Evolutionary conservation across 148 eudicot species (phyloP).

Genomic region (Mesembryanthemum crystallinum): DNA sequence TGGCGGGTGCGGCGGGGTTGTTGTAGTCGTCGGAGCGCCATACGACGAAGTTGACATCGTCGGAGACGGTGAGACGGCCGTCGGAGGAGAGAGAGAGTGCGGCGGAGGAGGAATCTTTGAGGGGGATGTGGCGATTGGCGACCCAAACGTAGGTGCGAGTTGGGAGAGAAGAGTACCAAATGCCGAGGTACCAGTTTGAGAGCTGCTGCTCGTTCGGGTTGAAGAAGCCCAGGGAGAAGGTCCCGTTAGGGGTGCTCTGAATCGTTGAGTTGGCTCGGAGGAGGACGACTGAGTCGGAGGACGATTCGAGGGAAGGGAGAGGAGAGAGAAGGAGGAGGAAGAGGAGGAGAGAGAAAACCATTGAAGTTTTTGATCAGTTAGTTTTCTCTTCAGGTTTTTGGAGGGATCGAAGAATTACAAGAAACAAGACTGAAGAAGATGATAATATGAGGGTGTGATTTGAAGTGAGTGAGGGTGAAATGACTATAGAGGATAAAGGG

Average conservation of each 20-base stretch:
- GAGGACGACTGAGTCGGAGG: neutral
- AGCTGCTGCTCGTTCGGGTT: slow-evolving; percentile 29
- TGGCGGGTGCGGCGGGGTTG: slow-evolving; percentile 10
- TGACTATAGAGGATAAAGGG: too few relatives aligned
- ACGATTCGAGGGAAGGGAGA: neutral
- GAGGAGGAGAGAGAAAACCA: slow-evolving; percentile 8
- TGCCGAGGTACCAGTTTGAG: slow-evolving; percentile 47
- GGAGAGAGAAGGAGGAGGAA: neutral
- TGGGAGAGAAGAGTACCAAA: slow-evolving; percentile 62
- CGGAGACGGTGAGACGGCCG: slow-evolving; percentile 41
- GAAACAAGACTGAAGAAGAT: neutral
- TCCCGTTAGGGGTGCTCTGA: slow-evolving; percentile 36
- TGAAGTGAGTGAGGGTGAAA: too few relatives aligned
- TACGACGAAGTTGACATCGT: slow-evolving; percentile 19
- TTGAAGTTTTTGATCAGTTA: neutral
- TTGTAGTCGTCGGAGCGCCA: slow-evolving; percentile 42
- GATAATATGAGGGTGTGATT: neutral
- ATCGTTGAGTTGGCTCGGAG: slow-evolving; percentile 37
- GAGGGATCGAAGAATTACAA: neutral
- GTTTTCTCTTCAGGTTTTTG: too few relatives aligned
- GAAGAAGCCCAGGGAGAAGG: slow-evolving; percentile 61
- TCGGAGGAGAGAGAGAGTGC: slow-evolving; percentile 26
- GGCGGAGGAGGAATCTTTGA: slow-evolving; percentile 31
- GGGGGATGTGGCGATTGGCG: slow-evolving; percentile 58
- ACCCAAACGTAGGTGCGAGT: slow-evolving; percentile 70